Evolutionary conservation across 441 rosid species (phyloP).

Genomic region (Omphalea diandra): DNA sequence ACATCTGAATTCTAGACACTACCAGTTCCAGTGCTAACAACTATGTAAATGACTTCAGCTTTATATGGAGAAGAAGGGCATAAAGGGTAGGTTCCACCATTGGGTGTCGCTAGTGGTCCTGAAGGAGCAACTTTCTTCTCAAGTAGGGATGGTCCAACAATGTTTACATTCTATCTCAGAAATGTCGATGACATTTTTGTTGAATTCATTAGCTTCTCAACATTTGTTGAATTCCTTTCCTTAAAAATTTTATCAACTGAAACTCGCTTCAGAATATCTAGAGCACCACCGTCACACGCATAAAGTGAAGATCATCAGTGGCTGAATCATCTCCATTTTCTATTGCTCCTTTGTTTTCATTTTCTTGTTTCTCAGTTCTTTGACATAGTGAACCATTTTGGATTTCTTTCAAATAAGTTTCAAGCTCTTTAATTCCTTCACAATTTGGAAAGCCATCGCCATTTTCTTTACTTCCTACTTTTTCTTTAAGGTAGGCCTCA

Average conservation of each 20-base stretch:
- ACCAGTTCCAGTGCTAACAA: no score
- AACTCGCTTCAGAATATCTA: slow-evolving; percentile 34
- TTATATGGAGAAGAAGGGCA: no score
- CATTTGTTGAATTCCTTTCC: slow-evolving; percentile 51
- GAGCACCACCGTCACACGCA: slow-evolving; percentile 36
- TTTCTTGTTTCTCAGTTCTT: slow-evolving; percentile 20
- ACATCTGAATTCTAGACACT: no score
- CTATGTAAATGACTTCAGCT: no score
- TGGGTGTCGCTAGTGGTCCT: no score
- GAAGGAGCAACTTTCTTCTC: no score
- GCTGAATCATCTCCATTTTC: slow-evolving; percentile 52
- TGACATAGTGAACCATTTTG: slow-evolving; percentile 28
- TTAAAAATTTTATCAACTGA: slow-evolving; percentile 41
- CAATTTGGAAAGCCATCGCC: slow-evolving; percentile 35
- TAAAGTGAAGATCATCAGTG: slow-evolving; percentile 82
- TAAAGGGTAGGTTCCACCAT: no score
- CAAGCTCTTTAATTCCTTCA: slow-evolving; percentile 49
- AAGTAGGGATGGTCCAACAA: no score
- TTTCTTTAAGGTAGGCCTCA: slow-evolving; percentile 44
- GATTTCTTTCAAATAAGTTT: slow-evolving; percentile 40
- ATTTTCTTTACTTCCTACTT: slow-evolving; percentile 26
- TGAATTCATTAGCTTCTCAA: no score
- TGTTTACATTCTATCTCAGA: no score
- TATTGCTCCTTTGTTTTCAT: slow-evolving; percentile 26
- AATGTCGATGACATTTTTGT: no score